Base-by-base conservation (phyloP, 2,329 filamentous ascomycete species). In the Helminthosporium solani region DNA sequence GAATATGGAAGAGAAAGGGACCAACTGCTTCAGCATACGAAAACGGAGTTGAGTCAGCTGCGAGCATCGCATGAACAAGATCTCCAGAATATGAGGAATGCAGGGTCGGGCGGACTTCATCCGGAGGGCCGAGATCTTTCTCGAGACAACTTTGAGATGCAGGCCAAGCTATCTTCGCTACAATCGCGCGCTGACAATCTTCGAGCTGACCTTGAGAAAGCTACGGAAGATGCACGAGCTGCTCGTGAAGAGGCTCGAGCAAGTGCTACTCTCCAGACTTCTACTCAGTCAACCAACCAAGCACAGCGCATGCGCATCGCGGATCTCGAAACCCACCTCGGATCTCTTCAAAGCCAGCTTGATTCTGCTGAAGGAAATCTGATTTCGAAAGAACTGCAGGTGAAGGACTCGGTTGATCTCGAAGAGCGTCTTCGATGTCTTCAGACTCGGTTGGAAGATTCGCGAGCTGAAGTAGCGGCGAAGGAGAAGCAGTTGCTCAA, bases 151-250 rank as follows among this genome's bases (percentile, higher is more conserved):
- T 12, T 40, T 0, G 45, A 52, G 5, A 36, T 66, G 15, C 45
- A 55, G 16, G 40, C 56, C 28, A 57, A 58, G 37, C 50, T 70
- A 2, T 50, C 53, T 3, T 41, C 52, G 7, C 47, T 68, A 14
- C 63, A 68, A 33, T 30, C 47, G 18, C 57, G 58, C 12, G 64
- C 62, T 21, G 46, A 63, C 14, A 40, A 42, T 15, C 52, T 70
- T 7, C 58, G 66, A 28, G 37, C 49, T 30, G 53, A 60, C 21
- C 58, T 70, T 8, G 52, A 57, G 21, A 52, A 51, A 16, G 66
- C 64, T 6, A 64, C 56, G 7, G 40, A 48, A 14, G 64, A 67
- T 16, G 57, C 58, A 6, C 57, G 50, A 42, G 51, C 44, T 11
- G 52, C 57, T 11, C 60, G 63, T n/a, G 50, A 64, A 41, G 54